Evolutionary conservation across 2,329 filamentous ascomycete species (phyloP).

Genomic region (Chaetoscypha palmicola): DNA sequence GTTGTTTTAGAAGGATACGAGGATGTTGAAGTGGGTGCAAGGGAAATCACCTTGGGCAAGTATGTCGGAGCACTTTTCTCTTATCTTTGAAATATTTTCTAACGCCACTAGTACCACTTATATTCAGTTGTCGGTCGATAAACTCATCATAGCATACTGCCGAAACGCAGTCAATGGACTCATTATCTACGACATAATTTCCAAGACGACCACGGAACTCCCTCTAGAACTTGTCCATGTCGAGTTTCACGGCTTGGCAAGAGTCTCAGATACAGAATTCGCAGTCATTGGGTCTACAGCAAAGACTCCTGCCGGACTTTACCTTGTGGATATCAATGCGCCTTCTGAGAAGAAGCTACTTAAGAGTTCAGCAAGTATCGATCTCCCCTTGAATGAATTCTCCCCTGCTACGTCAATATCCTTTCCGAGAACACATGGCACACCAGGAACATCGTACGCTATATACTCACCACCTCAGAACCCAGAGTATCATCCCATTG

Average conservation of each 20-base stretch:
- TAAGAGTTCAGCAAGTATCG: constrained; percentile 31
- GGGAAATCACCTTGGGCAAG: constrained; percentile 16
- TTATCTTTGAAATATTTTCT: constrained; percentile 13
- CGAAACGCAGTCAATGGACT: constrained; percentile 31
- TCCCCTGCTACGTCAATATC: constrained; percentile 35
- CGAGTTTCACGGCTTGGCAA: constrained; percentile 29
- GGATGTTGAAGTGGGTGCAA: constrained; percentile 35
- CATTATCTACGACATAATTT: constrained; percentile 35
- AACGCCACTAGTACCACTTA: constrained; percentile 32
- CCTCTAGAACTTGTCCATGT: constrained; percentile 30
- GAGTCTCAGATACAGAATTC: constrained; percentile 32
- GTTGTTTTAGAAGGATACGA: constrained; percentile 36
- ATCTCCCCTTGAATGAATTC: constrained; percentile 29
- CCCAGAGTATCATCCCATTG: constrained; percentile 34
- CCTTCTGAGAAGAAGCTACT: constrained; percentile 27
- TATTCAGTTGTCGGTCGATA: constrained; percentile 32
- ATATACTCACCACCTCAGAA: constrained; percentile 46
- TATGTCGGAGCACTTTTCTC: constrained; percentile 2
- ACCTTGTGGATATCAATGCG: constrained; percentile 31
- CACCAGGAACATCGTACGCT: constrained; percentile 17
- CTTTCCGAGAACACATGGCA: constrained; percentile 28
- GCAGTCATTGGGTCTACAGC: constrained; percentile 35
- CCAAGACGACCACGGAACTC: constrained; percentile 28
- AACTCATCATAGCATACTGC: constrained; percentile 32
- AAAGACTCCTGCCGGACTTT: constrained; percentile 30